Evolutionary conservation across 106 monocot species (phyloP).

Genomic region (Apostasia shenzhenica): DNA sequence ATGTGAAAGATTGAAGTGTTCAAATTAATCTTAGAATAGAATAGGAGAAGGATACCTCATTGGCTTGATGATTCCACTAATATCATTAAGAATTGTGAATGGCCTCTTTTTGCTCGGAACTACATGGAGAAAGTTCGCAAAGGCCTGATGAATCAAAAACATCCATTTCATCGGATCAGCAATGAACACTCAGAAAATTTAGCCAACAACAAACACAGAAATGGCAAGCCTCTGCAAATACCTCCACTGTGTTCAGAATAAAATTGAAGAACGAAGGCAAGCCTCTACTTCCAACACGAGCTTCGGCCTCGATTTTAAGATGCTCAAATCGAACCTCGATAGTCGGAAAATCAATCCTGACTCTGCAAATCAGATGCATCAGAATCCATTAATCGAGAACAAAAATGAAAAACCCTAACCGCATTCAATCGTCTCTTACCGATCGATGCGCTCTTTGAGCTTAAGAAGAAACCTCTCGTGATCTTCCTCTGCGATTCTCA

Average conservation of each 20-base stretch:
- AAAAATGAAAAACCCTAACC: not conserved
- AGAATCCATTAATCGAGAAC: not conserved
- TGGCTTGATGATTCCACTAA: constrained; percentile 14
- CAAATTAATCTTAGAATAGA: no score
- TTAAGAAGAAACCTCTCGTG: constrained; percentile 13
- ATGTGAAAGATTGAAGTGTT: no score
- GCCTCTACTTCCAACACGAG: not conserved
- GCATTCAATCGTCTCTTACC: not conserved
- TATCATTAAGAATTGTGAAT: constrained; percentile 6
- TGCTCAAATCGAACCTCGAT: not conserved
- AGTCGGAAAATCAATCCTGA: constrained; percentile 4
- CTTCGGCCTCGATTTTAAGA: not conserved
- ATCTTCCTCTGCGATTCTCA: constrained; percentile 3
- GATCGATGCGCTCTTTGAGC: constrained; percentile 8
- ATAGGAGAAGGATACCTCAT: not conserved
- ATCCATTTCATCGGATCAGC: not conserved
- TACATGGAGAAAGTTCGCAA: constrained; percentile 4
- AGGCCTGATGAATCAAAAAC: not conserved
- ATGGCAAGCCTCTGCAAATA: not conserved
- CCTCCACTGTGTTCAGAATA: not conserved
- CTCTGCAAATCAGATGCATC: not conserved
- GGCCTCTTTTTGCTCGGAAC: constrained; percentile 9
- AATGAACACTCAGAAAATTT: not conserved
- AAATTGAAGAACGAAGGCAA: not conserved
- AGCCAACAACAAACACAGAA: not conserved